Base-by-base conservation (phyloP, 805 yeast species). In the Priceomyces medius region DNA sequence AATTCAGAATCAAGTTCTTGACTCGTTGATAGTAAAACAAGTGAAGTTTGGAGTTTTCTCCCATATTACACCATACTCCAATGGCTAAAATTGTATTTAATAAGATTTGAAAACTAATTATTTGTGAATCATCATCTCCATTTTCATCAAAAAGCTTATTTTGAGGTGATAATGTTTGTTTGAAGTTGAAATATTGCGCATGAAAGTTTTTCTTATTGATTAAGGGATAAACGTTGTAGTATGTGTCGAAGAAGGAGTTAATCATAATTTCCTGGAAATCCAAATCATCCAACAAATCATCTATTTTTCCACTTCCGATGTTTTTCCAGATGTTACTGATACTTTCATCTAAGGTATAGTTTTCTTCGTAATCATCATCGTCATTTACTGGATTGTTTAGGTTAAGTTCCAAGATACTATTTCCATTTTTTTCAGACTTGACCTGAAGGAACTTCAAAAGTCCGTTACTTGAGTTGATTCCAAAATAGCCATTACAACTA, bases 401-500 rank as follows among this genome's bases (percentile, higher is more conserved):
- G 31, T 50, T 49, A 27, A 50, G 41, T 32, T 60, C 61, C 36
- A 62, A 49, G 12, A 62, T 54, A 37, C 53, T 50, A 34, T 50
- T 52, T 4, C 54, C 56, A 20, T 50, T 47, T 16, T 51, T 49
- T 14, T 61, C 63, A 9, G 55, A 46, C 9, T 65, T 64, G 27
- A 68, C 56, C 28, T 70, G 66, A 31, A 78, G 50, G 8, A 76
- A 73, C 49, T 80, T 66, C 32, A 83, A 57, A 14, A 79, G 62
- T 6, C 78, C 77, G 2, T 83, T 74, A 44, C 79, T 71, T 3
- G 88, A 80, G 7, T 81, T 84, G 9, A 76, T 73, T 1, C 89
- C 89, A 48, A 78, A 77, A 54, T 79, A 82, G 0, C 88, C 88
- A 20, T 75, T 74, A 32, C 59, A 62, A 5, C 71, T 73, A 42